A percentile compares a stretch with the other conserved stretches of the same genome.
phyloP scores from a whole-genome alignment of 768 basidiomycete genomes.

The Terana coerulea region DNA sequence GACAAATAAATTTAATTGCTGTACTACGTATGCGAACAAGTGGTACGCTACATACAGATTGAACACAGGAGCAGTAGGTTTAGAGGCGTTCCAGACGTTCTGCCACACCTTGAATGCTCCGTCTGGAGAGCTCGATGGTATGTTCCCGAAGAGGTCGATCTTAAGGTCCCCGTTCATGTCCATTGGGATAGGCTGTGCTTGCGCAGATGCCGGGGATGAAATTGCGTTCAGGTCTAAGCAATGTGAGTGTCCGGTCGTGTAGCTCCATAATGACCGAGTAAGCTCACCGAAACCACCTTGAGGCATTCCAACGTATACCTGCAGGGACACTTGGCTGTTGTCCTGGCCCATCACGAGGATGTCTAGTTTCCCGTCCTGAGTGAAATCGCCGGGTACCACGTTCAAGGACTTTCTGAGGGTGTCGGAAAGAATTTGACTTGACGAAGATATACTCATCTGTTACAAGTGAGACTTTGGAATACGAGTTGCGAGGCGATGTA shows the following conservation, averaged over 20 bases:
- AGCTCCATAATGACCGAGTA: background rate
- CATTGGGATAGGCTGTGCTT: conserved; percentile 79
- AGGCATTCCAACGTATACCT: conserved; percentile 62
- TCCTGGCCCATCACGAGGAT: conserved; percentile 81
- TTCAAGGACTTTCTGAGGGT: conserved; percentile 63
- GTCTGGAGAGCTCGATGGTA: conserved; percentile 28
- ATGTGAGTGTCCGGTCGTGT: background rate
- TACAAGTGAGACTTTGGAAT: background rate
- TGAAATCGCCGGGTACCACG: conserved; percentile 90
- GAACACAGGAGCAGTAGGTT: conserved; percentile 52
- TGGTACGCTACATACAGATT: conserved; percentile 48
- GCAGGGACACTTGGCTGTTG: conserved; percentile 55
- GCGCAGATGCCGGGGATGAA: conserved; percentile 56
- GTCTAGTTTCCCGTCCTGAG: conserved; percentile 89
- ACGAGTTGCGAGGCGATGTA: background rate
- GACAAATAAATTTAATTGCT: background rate
- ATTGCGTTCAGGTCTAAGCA: conserved; percentile 34
- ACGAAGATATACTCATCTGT: conserved; percentile 58
- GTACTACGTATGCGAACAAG: conserved; percentile 9
- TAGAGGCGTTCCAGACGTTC: conserved; percentile 71
- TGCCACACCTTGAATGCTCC: conserved; percentile 65
- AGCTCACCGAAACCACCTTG: conserved; percentile 63
- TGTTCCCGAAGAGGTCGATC: conserved; percentile 77
- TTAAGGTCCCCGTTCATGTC: conserved; percentile 88
- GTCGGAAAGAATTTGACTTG: conserved; percentile 47